Evolutionary conservation across 768 basidiomycete species (phyloP), one percentile per base, ranked within the genome.

Genomic region (Suillus paluster): DNA sequence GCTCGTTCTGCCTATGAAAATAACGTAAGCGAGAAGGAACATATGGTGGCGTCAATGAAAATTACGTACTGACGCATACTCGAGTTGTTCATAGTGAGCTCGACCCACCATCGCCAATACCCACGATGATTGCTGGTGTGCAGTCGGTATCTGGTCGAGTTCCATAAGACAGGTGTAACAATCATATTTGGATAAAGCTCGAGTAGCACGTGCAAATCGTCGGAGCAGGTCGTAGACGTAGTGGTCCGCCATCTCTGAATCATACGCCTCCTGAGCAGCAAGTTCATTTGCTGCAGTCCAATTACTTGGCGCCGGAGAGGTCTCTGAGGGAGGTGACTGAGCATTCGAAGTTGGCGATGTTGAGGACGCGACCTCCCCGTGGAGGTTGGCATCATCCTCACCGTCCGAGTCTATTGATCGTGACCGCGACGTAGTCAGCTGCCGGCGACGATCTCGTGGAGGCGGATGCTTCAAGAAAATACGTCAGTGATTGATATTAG

Each of bases 71-170:
- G 89, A 85, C 64, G 86, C 81, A 79, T 97, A 99, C 70, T 98
- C 90, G 63, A 90, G 84, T 74, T 86, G 83, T 75, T 99, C 97
- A 75, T 94, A 97, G 71, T 94, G 89, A 56, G 92, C 92, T 73
- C 88, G 86, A 14, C 92, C 97, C 15, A 91, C 83, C 83, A 96
- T 86, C 19, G 89, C 86, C 69, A 95, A 80, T 48, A 92, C 90
- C 81, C 86, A 90, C 57, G 90, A 83, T 42, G 90, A 90, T 60
- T 85, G 80, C 71, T 91, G 88, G 61, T 97, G 89, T 57, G 81
- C 81, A 61, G 80, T 76, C 33, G 95, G 92, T 65, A 99, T 78
- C 68, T 82, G 80, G 71, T 92, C 90, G 50, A 99, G 78, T 71
- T 91, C 89, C 46, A 84, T 83, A 44, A 97, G 73, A 72, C 91